Evolutionary conservation across 148 eudicot species (phyloP), one percentile per base, ranked within the genome.

Genomic region (Pouteria glomerata): DNA sequence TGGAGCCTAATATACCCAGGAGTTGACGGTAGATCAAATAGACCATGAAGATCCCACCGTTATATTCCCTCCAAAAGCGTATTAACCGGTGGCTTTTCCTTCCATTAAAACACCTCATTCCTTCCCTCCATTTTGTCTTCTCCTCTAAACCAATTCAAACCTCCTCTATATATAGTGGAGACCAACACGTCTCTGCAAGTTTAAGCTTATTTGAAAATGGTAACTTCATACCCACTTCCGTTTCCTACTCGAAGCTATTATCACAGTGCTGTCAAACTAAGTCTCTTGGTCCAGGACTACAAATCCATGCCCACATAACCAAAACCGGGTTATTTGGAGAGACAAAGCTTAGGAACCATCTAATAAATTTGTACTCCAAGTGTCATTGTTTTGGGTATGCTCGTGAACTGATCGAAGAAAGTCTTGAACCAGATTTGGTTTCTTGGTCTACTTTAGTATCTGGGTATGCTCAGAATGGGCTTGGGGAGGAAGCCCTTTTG

Each of bases 381-480:
- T 83, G 90, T 75, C 72, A 81, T 16, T 69, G 29, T 84, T 86
- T 84, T 53, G 79, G 72, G 37, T 70, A 82, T 82, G 87, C 90
- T 51, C 84, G 79, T 34, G 78, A 84, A 51, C 68, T 86, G 87
- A 74, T 84, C 73, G 87, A 84, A 3, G 85, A 86, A 84, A 76
- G 75, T 79, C 82, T 85, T 75, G 82, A 81, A 71, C 84, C 84
- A 57, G 82, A 84, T 67, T 84, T 86, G 84, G 73, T 84, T 33
- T 44, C 83, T 11, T 92, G 97, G 97, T 85, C 96, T 10, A 91
- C 93, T 31, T 80, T 88, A 80, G 82, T 90, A 53, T 83, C 91
- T 0, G 96, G 96, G 29, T 90, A 88, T 70, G 74, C 77, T 0
- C 91, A 83, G 66, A 85, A 86, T 76, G 91, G 96, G 47, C 74